These are phyloP conservation scores for Ceratocystis eucalypticola DNA, from an alignment of 2,329 filamentous ascomycete genomes.

Conservation along the genomic window DNA sequence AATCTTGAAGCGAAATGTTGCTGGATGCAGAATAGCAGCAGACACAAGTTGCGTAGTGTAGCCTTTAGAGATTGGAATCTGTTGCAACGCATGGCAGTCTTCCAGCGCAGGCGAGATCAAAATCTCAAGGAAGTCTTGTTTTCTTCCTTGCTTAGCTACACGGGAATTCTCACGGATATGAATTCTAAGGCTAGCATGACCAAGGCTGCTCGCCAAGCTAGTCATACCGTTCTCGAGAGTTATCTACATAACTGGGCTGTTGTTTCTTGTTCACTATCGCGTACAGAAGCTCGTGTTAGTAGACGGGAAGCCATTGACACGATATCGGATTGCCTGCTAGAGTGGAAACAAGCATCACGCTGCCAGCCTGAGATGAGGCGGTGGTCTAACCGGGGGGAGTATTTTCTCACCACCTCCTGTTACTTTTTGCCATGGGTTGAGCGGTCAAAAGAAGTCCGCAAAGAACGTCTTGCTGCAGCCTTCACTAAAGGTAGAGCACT, in stretches of 20 bases:
- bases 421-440: conserved; percentile 25
- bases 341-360: conserved; percentile 12
- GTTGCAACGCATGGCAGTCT: conserved; percentile 17
- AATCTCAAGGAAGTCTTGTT: background rate
- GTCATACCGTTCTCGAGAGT: background rate
- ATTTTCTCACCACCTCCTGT: conserved; percentile 24
- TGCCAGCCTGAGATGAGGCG: conserved; percentile 18
- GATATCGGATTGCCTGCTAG: conserved; percentile 2
- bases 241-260: conserved; percentile 10
- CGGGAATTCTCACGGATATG: background rate
- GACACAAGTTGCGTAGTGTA: conserved; percentile 10
- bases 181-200: conserved; percentile 1
- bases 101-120: conserved; percentile 10
- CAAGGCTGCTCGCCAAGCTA: conserved; percentile 8
- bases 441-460: conserved; percentile 21
- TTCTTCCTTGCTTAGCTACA: background rate
- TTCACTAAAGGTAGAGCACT: conserved; percentile 18
- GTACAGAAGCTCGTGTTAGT: conserved; percentile 4
- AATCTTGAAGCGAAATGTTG: conserved; percentile 17
- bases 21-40: conserved; percentile 8
- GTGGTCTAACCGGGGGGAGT: conserved; percentile 19
- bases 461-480: conserved; percentile 19
- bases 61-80: conserved; percentile 19
- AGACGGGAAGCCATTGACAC: conserved; percentile 10
- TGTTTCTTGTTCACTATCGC: conserved; percentile 1